phyloP scores from a whole-genome alignment of 768 basidiomycete species.

The Collybiopsis luxurians region DNA sequence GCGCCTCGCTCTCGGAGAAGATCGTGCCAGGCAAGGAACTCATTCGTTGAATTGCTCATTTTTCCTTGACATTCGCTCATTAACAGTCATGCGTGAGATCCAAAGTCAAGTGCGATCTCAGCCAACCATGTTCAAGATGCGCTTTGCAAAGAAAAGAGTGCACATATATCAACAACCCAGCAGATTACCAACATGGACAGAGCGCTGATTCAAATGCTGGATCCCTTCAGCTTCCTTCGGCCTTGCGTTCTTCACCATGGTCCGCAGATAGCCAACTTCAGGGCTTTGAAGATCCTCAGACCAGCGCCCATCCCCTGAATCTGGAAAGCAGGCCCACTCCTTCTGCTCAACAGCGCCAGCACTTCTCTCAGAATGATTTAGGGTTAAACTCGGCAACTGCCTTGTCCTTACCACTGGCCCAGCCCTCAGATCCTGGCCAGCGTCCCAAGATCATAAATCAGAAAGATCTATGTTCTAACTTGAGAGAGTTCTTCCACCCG shows the following conservation, averaged over 20 bases:
- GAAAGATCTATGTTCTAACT: too few species aligned
- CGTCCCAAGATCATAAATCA: too few species aligned
- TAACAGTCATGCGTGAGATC: constrained; percentile 58
- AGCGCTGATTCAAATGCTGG: too few species aligned
- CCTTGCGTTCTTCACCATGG: neutral
- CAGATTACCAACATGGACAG: constrained; percentile 12
- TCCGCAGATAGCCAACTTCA: neutral
- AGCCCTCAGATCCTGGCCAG: too few species aligned
- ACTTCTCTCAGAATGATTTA: too few species aligned
- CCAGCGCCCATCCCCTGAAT: too few species aligned
- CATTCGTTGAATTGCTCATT: constrained; percentile 19
- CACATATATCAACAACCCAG: constrained; percentile 33
- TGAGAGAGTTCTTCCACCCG: too few species aligned
- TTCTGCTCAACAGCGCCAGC: too few species aligned
- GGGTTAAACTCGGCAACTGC: too few species aligned
- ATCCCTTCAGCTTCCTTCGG: neutral
- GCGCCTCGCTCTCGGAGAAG: neutral
- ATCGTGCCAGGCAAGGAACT: constrained; percentile 16
- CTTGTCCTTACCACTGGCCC: too few species aligned
- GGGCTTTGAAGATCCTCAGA: too few species aligned
- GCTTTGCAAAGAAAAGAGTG: constrained; percentile 49
- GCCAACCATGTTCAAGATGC: constrained; percentile 58
- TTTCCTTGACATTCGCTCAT: constrained; percentile 46
- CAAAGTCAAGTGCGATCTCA: constrained; percentile 62
- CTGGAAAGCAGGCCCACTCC: too few species aligned